phyloP scores from a whole-genome alignment of 306 rosid species.

The Rosa multiflora region DNA sequence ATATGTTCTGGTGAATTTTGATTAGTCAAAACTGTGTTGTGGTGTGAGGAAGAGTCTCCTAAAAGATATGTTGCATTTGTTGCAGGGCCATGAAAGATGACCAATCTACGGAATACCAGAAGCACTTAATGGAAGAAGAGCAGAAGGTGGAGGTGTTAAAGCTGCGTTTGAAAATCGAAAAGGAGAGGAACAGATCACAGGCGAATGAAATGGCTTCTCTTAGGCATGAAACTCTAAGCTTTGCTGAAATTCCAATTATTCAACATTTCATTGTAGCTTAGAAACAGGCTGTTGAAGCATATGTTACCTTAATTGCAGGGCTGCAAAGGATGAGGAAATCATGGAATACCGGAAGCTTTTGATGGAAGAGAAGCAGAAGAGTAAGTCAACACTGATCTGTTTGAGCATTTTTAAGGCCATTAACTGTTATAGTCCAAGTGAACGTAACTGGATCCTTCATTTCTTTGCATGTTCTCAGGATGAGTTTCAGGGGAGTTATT shows the following conservation, averaged over 20 bases:
- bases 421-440: neutral
- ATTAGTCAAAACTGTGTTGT: neutral
- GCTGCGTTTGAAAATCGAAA: constrained; percentile 2
- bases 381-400: neutral
- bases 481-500: neutral
- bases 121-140: neutral
- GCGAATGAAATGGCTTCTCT: neutral
- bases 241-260: neutral
- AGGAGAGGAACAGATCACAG: neutral
- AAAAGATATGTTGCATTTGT: neutral
- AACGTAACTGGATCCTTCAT: neutral
- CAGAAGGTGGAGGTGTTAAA: neutral
- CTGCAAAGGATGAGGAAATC: neutral
- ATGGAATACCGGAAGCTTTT: neutral
- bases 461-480: neutral
- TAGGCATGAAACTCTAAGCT: neutral
- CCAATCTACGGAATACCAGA: neutral
- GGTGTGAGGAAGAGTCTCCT: neutral
- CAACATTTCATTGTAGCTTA: neutral
- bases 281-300: neutral
- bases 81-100: neutral
- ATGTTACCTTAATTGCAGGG: neutral
- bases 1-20: neutral
- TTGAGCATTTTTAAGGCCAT: neutral
- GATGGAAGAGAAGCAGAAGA: constrained; percentile 6